Conservation (phyloP, 495 filamentous ascomycete species). For the Podospora comata region DNA sequence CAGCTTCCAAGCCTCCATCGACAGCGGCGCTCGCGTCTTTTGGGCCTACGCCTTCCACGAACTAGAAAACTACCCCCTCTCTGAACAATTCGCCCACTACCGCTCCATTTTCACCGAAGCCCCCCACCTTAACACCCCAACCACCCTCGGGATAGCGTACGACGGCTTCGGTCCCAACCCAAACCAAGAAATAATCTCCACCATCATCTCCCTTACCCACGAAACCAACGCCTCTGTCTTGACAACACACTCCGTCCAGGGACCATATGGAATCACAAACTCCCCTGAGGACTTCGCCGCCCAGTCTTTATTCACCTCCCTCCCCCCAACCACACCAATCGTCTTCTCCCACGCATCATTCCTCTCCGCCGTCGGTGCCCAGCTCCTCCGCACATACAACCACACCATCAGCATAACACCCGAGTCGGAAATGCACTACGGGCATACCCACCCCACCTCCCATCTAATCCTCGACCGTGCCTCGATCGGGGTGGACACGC, state of each 20-base stretch:
- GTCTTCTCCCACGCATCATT: conserved; percentile 42
- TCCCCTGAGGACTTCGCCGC: conserved; percentile 34
- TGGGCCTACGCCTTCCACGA: conserved; percentile 36
- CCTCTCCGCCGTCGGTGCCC: conserved; percentile 29
- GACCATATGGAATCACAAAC: conserved; percentile 36
- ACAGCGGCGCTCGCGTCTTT: conserved; percentile 44
- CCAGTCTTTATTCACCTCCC: conserved; percentile 19
- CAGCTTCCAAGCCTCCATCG: conserved; percentile 37
- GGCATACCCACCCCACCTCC: conserved; percentile 36
- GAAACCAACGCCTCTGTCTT: conserved; percentile 32
- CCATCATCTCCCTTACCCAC: conserved; percentile 27
- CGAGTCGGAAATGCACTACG: conserved; percentile 47
- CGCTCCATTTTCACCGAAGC: conserved; percentile 25
- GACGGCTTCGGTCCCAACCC: conserved; percentile 34
- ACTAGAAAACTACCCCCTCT: conserved; percentile 21
- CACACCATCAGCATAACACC: conserved; percentile 46
- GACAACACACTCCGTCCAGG: conserved; percentile 35
- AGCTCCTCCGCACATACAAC: conserved; percentile 37
- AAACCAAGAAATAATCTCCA: conserved; percentile 24
- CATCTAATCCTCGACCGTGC: conserved; percentile 42
- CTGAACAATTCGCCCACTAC: conserved; percentile 34
- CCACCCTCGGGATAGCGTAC: conserved; percentile 39
- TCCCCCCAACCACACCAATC: conserved; percentile 37
- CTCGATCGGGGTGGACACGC: conserved; percentile 47
- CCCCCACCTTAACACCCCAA: conserved; percentile 16